Base-by-base conservation (phyloP, 1,139 yeast genomes). In the Pichia sp. region DNA sequence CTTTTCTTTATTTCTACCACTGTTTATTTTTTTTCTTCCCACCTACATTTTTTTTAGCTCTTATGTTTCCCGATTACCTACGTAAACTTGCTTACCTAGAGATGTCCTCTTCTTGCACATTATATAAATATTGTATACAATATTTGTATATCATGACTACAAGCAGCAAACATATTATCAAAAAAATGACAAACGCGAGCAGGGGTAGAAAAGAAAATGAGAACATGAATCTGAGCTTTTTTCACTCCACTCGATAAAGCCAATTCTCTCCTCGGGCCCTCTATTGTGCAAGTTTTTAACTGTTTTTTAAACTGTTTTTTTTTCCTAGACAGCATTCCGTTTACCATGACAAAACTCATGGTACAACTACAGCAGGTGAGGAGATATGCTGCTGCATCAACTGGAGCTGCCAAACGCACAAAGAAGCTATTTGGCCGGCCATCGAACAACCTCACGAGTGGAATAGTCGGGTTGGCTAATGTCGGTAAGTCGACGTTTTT, bases 391-490 rank as follows among this genome's bases (percentile, higher is more conserved):
- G 48, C 23, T 9, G 41, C 46, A 25, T 23, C 42, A 3, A 12
- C 46, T 16, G 21, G 28, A 13, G 10, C 42, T 22, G 10, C 47
- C 5, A 46, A 30, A 21, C 8, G 39, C 18, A 2, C 46, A 10
- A 95, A 93, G 70, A 76, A 90, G 65, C 77, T 90, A 59, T 80
- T 93, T 64, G 99, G 99, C 62, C 88, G 99, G 75, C 99, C 99
- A 69, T 99, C 97, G 70, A 91, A 91, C 74, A 91, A 90, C 73
- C 79, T 91, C 70, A 91, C 90, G 71, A 87, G 93, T 53, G 99
- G 99, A 71, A 91, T 93, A 66, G 98, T 93, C 61, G 98, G 98
- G 59, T 78, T 91, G 61, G 97, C 98, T 68, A 91, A 91, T 67
- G 96, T 91, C 60, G 99, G 99, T 67, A 93, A 93, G 74, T 91